Percentiles rank a stretch among this genome's conserved stretches.
phyloP scores from a whole-genome alignment of 495 filamentous ascomycete genomes.

The Trichoderma orchidacearum region DNA sequence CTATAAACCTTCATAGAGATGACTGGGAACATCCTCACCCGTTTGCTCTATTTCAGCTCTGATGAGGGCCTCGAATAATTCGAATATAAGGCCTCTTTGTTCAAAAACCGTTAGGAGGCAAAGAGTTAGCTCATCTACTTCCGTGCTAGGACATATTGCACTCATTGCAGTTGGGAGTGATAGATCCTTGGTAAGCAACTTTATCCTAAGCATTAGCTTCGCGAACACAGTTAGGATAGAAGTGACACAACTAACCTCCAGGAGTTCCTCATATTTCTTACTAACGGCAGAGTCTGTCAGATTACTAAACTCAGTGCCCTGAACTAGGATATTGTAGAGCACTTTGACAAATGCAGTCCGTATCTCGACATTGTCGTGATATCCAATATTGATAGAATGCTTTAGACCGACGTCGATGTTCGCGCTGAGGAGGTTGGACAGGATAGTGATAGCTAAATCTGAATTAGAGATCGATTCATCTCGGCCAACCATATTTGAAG shows the following conservation, averaged over 20 bases:
- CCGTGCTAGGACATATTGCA: conserved; percentile 47
- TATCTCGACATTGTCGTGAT: conserved; percentile 52
- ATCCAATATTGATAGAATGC: conserved; percentile 49
- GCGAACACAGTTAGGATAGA: not conserved
- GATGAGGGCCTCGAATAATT: conserved; percentile 48
- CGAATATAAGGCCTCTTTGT: conserved; percentile 42
- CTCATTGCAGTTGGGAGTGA: conserved; percentile 46
- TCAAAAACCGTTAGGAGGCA: conserved; percentile 55
- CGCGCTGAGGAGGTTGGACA: conserved; percentile 52
- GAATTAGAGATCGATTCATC: conserved; percentile 35
- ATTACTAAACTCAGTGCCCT: conserved; percentile 54
- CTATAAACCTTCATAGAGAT: not conserved
- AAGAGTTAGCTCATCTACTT: conserved; percentile 52
- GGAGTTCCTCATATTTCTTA: conserved; percentile 48
- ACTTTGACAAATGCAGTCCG: conserved; percentile 55
- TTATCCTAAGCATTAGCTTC: conserved; percentile 1
- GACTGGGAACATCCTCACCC: conserved; percentile 14
- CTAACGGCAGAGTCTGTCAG: conserved; percentile 48
- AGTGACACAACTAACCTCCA: conserved; percentile 29
- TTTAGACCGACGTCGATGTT: conserved; percentile 58
- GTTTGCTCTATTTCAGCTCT: conserved; percentile 53
- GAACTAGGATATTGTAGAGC: conserved; percentile 50
- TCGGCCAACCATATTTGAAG: conserved; percentile 18
- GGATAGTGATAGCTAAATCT: conserved; percentile 47
- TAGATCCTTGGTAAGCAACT: conserved; percentile 45